phyloP scores from a whole-genome alignment of 352 stramenopile species.

The Pythium grandisporangium region DNA sequence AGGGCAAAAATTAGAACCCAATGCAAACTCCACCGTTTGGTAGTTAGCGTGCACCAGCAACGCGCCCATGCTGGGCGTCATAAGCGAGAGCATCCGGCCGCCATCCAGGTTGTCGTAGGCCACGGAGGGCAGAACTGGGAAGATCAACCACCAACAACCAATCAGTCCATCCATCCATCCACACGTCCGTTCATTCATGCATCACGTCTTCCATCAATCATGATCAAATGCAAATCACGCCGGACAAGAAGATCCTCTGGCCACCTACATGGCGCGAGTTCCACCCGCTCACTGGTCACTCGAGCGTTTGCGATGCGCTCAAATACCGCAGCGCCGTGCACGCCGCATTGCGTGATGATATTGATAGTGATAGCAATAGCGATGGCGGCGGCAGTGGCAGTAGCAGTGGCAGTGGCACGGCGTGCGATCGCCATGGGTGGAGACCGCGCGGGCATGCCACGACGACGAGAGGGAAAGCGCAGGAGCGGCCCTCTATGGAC shows the following conservation, averaged over 20 bases:
- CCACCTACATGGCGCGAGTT: slow-evolving; percentile 16
- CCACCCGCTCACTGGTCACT: slow-evolving; percentile 7
- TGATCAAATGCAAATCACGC: not conserved
- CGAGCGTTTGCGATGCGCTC: slow-evolving; percentile 6
- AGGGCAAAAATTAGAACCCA: no score
- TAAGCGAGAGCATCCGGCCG: slow-evolving; percentile 20
- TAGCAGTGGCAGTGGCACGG: no score
- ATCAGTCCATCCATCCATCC: not conserved
- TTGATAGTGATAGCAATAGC: no score
- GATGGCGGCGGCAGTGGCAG: no score
- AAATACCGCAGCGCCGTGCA: slow-evolving; percentile 11
- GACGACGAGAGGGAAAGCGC: no score
- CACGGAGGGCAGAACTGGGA: slow-evolving; percentile 34
- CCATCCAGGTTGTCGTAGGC: slow-evolving; percentile 50
- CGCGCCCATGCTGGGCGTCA: slow-evolving; percentile 26
- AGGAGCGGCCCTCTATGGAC: no score
- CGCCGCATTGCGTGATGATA: no score
- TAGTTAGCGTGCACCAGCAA: slow-evolving; percentile 43
- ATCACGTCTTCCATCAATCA: not conserved
- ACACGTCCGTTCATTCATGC: not conserved
- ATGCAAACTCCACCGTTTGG: slow-evolving; percentile 40
- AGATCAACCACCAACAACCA: not conserved
- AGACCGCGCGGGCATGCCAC: no score
- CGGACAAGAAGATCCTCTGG: not conserved
- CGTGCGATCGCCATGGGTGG: no score